Base-by-base conservation (phyloP, 192 early-diverging fungal species). In the Coemansia sp. region DNA sequence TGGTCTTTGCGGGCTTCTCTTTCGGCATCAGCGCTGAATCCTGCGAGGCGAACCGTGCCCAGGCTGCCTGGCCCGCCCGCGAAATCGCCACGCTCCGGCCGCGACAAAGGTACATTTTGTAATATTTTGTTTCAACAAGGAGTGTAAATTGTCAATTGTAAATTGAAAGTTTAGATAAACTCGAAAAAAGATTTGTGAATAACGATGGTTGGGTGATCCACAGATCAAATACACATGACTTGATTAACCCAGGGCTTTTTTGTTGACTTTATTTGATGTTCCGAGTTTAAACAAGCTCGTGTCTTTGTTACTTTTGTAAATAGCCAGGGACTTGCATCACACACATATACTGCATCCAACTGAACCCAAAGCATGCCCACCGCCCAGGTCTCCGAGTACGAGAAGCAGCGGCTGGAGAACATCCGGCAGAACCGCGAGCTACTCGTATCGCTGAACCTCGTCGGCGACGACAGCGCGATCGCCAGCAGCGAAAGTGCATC, bases 401-500 rank as follows among this genome's bases (percentile, higher is more conserved):
- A 82, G 60, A 42, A 59, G 46, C 47, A 82, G 49, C 82, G 88
- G 18, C 45, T 85, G 28, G 80, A 84, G 50, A 89, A 85, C 40
- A 89, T 89, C 42, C 66, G 68, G 18, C 56, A 72, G 19, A 89
- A 89, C 56, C 80, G 74, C 31, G 81, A 86, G 65, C 57, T 87
- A 47, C 74, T 89, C 12, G 51, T 72, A 40, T 67, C 73, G 46
- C 69, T 87, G 2, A 77, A 85, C 70, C 54, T 70, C 27, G 35
- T 53, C 51, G 29, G 42, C 27, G 43, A 29, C 47, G 16, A 32
- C 35, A 40, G 35, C 35, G 0, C 50, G 21, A 33, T 29, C 29
- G 46, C 59, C 53, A 19, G 19, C 23, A 9, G 45, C 10, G 22
- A 42, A n/a, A 28, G 38, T 12, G 42, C 24, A 27, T 42, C 16